These are phyloP conservation scores for Populus simonii DNA, from an alignment of 345 rosid species.

Conservation along the genomic window DNA sequence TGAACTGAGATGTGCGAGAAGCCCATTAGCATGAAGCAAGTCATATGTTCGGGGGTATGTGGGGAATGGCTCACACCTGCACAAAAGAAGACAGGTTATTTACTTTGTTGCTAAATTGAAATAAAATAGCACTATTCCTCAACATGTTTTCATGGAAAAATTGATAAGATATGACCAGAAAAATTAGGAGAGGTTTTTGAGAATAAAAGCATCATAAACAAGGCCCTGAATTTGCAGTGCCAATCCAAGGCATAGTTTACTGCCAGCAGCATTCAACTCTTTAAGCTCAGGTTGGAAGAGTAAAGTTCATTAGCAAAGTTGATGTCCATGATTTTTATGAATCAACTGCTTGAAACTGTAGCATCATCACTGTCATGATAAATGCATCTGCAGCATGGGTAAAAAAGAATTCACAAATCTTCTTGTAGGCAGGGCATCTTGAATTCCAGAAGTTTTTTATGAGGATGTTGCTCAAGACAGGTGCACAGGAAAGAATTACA, in stretches of 20 bases:
- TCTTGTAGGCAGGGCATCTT: not conserved
- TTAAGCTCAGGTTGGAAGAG: not conserved
- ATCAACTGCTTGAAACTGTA: not conserved
- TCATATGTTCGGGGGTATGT: conserved; percentile 97
- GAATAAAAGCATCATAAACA: not conserved
- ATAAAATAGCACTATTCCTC: conserved; percentile 2
- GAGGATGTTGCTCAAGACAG: not conserved
- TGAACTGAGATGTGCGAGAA: conserved; percentile 63
- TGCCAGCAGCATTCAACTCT: not conserved
- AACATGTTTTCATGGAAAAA: not conserved
- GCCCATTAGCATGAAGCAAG: conserved; percentile 88
- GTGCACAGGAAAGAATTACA: not conserved
- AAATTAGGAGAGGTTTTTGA: not conserved
- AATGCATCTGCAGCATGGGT: not conserved
- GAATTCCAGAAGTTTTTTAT: not conserved
- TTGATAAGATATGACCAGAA: not conserved
- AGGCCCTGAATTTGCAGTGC: not conserved
- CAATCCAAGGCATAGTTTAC: not conserved
- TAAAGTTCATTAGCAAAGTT: not conserved
- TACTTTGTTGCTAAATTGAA: conserved; percentile 4
- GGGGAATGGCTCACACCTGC: conserved; percentile 98
- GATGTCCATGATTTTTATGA: not conserved
- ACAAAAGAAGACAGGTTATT: conserved; percentile 14
- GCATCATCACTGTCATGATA: not conserved
- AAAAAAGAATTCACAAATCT: not conserved